Evolutionary conservation across 2,329 filamentous ascomycete genomes (phyloP).

Genomic region (Talaromyces marneffei): DNA sequence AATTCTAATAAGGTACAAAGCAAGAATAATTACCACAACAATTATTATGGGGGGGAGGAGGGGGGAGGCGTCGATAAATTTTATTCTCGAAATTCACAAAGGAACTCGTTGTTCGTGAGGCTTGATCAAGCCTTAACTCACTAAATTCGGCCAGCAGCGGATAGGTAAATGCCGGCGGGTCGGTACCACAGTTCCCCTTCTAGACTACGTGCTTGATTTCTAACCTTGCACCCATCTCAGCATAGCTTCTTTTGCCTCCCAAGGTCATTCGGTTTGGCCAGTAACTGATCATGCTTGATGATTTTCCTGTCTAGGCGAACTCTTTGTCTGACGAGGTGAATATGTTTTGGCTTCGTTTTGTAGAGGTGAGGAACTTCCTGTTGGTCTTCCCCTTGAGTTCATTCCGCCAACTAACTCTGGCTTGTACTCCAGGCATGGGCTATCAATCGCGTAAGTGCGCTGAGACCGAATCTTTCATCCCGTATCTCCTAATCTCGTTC

Average conservation of each 20-base stretch:
- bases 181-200: background rate
- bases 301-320: background rate
- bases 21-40: background rate
- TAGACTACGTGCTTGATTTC: background rate
- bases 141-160: background rate
- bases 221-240: background rate
- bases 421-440: conserved; percentile 31
- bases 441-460: conserved; percentile 30
- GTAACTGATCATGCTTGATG: background rate
- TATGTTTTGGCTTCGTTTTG: conserved; percentile 24
- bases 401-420: conserved; percentile 13
- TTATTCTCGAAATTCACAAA: background rate
- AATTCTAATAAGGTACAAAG: background rate
- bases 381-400: conserved; percentile 3
- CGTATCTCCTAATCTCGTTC: background rate
- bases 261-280: background rate
- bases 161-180: background rate
- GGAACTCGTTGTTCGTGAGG: background rate
- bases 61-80: background rate
- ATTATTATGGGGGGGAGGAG: background rate
- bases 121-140: background rate
- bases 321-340: conserved; percentile 9
- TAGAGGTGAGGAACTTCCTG: conserved; percentile 29
- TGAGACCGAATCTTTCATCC: conserved; percentile 12
- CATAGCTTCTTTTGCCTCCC: background rate